Evolutionary conservation across 345 rosid species (phyloP).

Genomic region (Erysimum cheiranthoides): DNA sequence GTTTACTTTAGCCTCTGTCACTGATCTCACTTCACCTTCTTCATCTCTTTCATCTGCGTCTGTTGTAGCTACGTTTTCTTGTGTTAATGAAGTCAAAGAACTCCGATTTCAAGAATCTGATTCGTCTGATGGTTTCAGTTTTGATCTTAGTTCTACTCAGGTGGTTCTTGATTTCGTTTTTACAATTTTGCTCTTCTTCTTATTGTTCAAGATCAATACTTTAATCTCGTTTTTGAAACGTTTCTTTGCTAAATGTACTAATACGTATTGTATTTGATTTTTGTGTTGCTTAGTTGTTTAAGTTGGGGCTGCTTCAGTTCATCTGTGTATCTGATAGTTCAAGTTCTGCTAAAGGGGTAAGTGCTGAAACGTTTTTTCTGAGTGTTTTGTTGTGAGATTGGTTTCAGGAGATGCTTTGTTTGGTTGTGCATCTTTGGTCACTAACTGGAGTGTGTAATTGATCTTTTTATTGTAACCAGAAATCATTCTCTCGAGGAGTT

Average conservation of each 20-base stretch:
- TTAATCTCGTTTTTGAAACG: conserved; percentile 4
- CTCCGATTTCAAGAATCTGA: conserved; percentile 59
- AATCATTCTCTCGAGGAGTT: conserved; percentile 66
- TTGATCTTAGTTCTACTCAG: conserved; percentile 57
- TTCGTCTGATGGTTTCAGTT: conserved; percentile 39
- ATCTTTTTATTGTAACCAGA: too few species aligned
- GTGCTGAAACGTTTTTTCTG: neutral
- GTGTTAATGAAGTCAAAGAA: conserved; percentile 48
- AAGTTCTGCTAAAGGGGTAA: conserved; percentile 59
- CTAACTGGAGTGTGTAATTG: neutral
- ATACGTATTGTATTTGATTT: neutral
- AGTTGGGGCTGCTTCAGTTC: conserved; percentile 70
- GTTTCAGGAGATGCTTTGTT: neutral
- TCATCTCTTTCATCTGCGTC: conserved; percentile 44
- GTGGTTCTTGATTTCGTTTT: conserved; percentile 44
- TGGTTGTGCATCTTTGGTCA: neutral
- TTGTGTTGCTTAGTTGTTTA: conserved; percentile 62
- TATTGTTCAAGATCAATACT: neutral
- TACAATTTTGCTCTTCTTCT: neutral
- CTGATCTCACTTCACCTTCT: conserved; percentile 57
- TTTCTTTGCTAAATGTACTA: conserved; percentile 18
- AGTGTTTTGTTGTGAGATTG: neutral
- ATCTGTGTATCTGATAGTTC: conserved; percentile 63
- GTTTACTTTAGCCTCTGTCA: conserved; percentile 59
- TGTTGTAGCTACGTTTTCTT: conserved; percentile 57